Evolutionary conservation across 768 basidiomycete species (phyloP).

Genomic region (Trametes cubensis): DNA sequence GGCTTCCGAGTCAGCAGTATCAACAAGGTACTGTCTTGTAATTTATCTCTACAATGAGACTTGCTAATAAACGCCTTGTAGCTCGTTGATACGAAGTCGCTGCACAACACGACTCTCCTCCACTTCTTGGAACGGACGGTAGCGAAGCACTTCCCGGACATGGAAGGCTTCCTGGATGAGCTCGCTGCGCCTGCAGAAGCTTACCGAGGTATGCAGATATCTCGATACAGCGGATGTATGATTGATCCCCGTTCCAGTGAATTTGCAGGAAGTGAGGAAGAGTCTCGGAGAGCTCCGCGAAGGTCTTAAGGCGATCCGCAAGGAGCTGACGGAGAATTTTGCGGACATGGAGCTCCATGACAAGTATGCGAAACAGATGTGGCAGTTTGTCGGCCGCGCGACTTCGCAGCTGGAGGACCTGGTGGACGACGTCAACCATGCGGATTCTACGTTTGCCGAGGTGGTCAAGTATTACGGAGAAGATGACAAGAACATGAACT

Average conservation of each 20-base stretch:
- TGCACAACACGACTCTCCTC: conserved; percentile 89
- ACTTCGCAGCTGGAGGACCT: conserved; percentile 78
- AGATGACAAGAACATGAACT: conserved; percentile 83
- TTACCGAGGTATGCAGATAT: conserved; percentile 66
- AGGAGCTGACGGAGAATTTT: conserved; percentile 82
- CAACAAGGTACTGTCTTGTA: conserved; percentile 67
- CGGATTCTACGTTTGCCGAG: conserved; percentile 81
- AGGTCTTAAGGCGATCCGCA: conserved; percentile 76
- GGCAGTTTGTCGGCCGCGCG: conserved; percentile 82
- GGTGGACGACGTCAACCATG: conserved; percentile 82
- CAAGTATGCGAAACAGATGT: conserved; percentile 89
- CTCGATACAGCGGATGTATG: conserved; percentile 14
- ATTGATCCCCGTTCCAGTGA: conserved; percentile 53
- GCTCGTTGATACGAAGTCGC: conserved; percentile 97
- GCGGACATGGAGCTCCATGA: conserved; percentile 71
- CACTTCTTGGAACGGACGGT: conserved; percentile 94
- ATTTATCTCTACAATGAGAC: background rate
- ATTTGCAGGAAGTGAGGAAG: conserved; percentile 83
- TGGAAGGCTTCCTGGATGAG: conserved; percentile 89
- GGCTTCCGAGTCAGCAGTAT: conserved; percentile 98
- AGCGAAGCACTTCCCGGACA: conserved; percentile 81
- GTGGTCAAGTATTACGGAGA: conserved; percentile 93
- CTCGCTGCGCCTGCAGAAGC: conserved; percentile 88
- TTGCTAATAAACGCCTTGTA: conserved; percentile 31
- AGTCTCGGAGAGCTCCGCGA: conserved; percentile 71